Evolutionary conservation across 106 monocot species (phyloP).

Genomic region (Gastrodia elata): DNA sequence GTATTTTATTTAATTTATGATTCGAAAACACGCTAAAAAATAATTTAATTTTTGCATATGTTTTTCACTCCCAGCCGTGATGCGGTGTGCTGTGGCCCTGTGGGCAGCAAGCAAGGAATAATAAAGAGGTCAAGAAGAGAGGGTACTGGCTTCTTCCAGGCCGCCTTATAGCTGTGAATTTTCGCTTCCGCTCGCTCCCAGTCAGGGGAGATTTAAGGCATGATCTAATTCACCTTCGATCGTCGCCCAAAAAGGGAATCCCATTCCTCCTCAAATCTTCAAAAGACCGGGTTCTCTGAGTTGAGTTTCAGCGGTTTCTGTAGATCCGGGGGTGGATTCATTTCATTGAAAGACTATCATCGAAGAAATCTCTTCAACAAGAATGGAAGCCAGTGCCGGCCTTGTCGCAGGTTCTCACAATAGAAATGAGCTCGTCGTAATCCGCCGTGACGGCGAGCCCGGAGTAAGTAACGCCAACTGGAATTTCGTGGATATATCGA

Average conservation of each 20-base stretch:
- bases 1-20: too few relatives aligned
- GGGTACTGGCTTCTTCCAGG: not conserved
- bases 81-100: not conserved
- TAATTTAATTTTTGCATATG: not conserved
- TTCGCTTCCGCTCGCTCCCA: not conserved
- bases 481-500: not conserved
- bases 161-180: not conserved
- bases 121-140: slow-evolving; percentile 8
- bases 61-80: not conserved
- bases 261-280: not conserved
- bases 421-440: slow-evolving; percentile 87
- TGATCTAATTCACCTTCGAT: not conserved
- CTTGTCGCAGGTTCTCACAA: slow-evolving; percentile 92
- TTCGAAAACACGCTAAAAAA: too few relatives aligned
- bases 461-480: slow-evolving; percentile 25
- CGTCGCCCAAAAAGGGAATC: not conserved
- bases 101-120: slow-evolving; percentile 25
- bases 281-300: not conserved
- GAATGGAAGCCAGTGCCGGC: slow-evolving; percentile 67
- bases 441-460: slow-evolving; percentile 64
- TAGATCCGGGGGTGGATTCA: not conserved
- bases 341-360: not conserved
- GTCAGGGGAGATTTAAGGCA: not conserved
- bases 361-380: not conserved
- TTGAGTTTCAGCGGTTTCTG: not conserved